phyloP scores from a whole-genome alignment of 1,284 basidiomycete species.

The Ceratobasidium sp. region DNA sequence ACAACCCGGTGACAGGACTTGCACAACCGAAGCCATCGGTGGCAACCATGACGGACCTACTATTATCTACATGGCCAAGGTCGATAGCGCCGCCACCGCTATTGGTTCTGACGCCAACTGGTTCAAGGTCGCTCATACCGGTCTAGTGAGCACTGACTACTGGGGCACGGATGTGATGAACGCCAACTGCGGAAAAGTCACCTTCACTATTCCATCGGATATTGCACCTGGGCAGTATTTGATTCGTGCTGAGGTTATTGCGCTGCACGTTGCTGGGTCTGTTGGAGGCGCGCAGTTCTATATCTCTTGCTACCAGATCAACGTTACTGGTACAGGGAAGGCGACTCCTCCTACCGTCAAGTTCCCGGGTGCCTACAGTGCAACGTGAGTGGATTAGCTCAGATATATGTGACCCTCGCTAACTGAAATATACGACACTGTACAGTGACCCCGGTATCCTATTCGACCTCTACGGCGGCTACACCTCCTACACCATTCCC shows the following conservation, averaged over 20 bases:
- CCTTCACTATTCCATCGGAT: slow-evolving; percentile 63
- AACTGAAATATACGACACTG: not conserved
- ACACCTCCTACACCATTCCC: slow-evolving; percentile 20
- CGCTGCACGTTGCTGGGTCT: slow-evolving; percentile 57
- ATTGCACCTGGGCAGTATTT: slow-evolving; percentile 63
- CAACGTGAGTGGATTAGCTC: slow-evolving; percentile 3
- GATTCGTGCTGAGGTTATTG: slow-evolving; percentile 64
- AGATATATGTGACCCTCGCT: not conserved
- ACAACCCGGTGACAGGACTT: slow-evolving; percentile 46
- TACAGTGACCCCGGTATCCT: slow-evolving; percentile 29
- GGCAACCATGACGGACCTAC: slow-evolving; percentile 47
- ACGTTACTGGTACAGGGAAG: slow-evolving; percentile 63
- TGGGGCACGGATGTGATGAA: slow-evolving; percentile 45
- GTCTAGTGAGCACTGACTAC: slow-evolving; percentile 41
- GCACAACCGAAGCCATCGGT: slow-evolving; percentile 47
- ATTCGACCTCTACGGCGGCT: slow-evolving; percentile 54
- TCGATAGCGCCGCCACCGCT: slow-evolving; percentile 45
- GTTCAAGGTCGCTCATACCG: slow-evolving; percentile 47
- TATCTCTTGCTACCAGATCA: slow-evolving; percentile 51
- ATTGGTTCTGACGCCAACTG: slow-evolving; percentile 43
- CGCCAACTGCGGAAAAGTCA: slow-evolving; percentile 64
- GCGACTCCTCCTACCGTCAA: slow-evolving; percentile 60
- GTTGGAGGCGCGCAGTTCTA: slow-evolving; percentile 67
- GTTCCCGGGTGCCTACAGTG: slow-evolving; percentile 59
- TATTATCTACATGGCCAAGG: slow-evolving; percentile 46